Base-by-base conservation (phyloP, 2,329 filamentous ascomycete species). In the Sordariomycetes sp. region DNA sequence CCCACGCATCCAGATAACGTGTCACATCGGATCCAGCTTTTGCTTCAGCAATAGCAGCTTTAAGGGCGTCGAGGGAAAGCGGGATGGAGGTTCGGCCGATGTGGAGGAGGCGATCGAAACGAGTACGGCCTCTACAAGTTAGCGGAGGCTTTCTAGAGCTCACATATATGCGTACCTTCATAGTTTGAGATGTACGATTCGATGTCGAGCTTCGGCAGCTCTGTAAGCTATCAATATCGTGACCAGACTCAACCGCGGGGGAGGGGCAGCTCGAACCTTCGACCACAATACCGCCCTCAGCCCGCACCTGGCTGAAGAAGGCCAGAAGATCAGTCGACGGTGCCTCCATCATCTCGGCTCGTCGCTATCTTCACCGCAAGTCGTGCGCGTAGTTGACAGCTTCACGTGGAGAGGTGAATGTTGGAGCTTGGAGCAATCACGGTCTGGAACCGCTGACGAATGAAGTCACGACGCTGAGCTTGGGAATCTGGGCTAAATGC, bases 121-220 rank as follows among this genome's bases (percentile, higher is more conserved):
- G 79, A 34, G 87, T 90, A 38, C 82, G 74, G 40, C 86, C 88
- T 93, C 44, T 11, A 17, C 37, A 14, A 14, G 26, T 30, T 18
- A 23, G 25, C 19, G 27, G 17, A 6, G 16, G 16, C 15, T 30
- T 30, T 12, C 19, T 32, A 8, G 17, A 39, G 18, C 37, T 33
- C 15, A 19, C 20, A 14, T 30, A 20, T 9, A 21, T 30, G 6
- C 63, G 30, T 61, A 88, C 88, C 86, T 53, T 68, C 71, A 59
- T 96, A 98, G 53, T 95, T 94, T 44, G 81, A 72, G 32, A 94
- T 82, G 58, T 95, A 96, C 24, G 82, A 75, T 40, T 95, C 86
- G 27, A 98, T 72, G 49, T 96, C 92, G 46, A 96, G 81, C 53
- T 90, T 94, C 8, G 90, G 88, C 6, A 74, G 60, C 31, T 86